These are phyloP conservation scores for Chrysoporthe cubensis DNA, from an alignment of 2,329 filamentous ascomycete species.

Conservation along the genomic window DNA sequence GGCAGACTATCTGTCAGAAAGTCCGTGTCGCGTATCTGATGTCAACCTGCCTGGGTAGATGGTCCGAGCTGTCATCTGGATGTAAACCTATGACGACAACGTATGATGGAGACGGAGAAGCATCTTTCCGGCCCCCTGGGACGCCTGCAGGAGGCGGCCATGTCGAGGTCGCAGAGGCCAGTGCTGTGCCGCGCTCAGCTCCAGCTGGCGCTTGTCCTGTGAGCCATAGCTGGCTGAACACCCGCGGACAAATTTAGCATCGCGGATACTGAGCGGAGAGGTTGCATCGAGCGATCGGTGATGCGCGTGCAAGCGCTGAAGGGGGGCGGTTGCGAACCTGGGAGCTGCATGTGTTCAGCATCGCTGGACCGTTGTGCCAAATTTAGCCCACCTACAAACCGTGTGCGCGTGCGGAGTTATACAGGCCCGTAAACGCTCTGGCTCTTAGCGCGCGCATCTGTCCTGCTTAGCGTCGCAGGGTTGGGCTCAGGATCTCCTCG, in stretches of 20 bases:
- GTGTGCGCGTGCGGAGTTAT: not conserved
- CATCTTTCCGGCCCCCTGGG: not conserved
- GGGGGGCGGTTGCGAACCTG: conserved; percentile 15
- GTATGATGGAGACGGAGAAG: not conserved
- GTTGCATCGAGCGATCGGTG: conserved; percentile 18
- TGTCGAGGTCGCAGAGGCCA: conserved; percentile 5
- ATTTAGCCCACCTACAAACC: conserved; percentile 19
- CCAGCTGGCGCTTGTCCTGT: conserved; percentile 22
- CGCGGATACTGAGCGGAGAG: conserved; percentile 20
- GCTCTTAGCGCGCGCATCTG: conserved; percentile 15
- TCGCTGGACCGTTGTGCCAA: conserved; percentile 14
- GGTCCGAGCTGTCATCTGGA: too few species aligned
- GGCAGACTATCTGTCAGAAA: not conserved
- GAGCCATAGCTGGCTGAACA: conserved; percentile 7
- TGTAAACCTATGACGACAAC: not conserved
- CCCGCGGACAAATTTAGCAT: conserved; percentile 19
- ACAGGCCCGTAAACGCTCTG: not conserved
- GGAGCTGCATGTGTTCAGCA: not conserved
- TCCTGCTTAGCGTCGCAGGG: not conserved
- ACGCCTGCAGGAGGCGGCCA: not conserved
- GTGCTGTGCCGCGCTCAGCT: conserved; percentile 11
- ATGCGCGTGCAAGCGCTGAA: conserved; percentile 18
- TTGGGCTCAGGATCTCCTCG: not conserved
- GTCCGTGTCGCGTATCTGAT: not conserved
- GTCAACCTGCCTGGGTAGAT: not conserved